Conservation (phyloP, 2,329 filamentous ascomycete genomes). For the Pseudogymnoascus sp. region DNA sequence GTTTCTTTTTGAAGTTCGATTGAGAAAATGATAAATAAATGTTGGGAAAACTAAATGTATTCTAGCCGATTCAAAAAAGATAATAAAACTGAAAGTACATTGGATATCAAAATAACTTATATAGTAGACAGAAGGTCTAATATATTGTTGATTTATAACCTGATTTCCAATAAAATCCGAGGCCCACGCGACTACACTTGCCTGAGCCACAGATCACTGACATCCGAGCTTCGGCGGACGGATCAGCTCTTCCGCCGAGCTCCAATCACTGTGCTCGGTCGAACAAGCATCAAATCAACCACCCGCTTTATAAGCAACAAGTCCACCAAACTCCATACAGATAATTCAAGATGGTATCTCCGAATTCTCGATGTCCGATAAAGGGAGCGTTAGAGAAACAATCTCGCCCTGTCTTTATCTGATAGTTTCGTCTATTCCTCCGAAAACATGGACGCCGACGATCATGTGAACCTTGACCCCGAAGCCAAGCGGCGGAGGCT, state of each 20-base stretch:
- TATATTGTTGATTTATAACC: background rate
- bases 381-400: background rate
- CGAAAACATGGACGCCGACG: background rate
- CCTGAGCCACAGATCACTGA: background rate
- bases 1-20: background rate
- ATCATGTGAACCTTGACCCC: background rate
- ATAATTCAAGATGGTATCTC: background rate
- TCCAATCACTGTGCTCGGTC: background rate
- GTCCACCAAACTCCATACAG: background rate
- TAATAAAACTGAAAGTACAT: background rate
- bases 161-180: background rate
- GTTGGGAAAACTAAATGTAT: background rate
- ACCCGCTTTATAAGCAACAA: background rate
- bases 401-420: background rate
- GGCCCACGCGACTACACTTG: background rate
- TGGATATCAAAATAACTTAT: background rate
- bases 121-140: background rate
- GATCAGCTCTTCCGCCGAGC: background rate
- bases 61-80: background rate
- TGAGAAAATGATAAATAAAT: background rate
- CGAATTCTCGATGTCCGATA: background rate
- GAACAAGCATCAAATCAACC: background rate
- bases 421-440: background rate
- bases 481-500: slow-evolving; percentile 23
- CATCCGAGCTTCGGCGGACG: background rate